Conservation (phyloP, 148 eudicot genomes). For the Spergularia marina region DNA sequence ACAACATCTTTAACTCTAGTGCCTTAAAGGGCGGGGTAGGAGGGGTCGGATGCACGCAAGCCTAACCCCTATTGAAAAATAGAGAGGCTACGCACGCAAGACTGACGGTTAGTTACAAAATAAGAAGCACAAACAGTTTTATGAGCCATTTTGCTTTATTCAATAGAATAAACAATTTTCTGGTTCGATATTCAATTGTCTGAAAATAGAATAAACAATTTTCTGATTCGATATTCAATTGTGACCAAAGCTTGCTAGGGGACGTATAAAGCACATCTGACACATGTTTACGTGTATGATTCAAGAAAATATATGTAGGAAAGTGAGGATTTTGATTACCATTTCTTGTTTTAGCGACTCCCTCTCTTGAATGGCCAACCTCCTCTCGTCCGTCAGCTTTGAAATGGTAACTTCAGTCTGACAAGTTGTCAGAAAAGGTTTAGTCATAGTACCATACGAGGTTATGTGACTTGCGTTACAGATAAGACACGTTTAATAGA, state of each 20-base stretch:
- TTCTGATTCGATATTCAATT: background rate
- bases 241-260: background rate
- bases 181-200: no score
- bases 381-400: slow-evolving; percentile 66
- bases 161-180: no score
- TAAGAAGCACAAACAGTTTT: no score
- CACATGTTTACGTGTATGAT: background rate
- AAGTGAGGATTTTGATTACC: slow-evolving; percentile 33
- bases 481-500: background rate
- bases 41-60: no score
- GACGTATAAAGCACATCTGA: background rate
- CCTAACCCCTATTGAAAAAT: no score
- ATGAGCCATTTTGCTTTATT: no score
- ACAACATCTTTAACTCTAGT: no score
- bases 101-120: no score
- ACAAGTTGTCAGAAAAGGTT: slow-evolving; percentile 18
- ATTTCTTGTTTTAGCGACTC: slow-evolving; percentile 58
- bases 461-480: background rate
- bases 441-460: background rate
- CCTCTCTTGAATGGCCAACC: slow-evolving; percentile 47
- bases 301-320: background rate
- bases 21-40: no score
- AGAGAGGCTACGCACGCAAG: no score
- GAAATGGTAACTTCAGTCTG: slow-evolving; percentile 68
- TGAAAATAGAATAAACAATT: background rate